Evolutionary conservation across 345 rosid genomes (phyloP), one percentile per base, ranked within the genome.

Genomic region (Eucalyptus erythrocorys): DNA sequence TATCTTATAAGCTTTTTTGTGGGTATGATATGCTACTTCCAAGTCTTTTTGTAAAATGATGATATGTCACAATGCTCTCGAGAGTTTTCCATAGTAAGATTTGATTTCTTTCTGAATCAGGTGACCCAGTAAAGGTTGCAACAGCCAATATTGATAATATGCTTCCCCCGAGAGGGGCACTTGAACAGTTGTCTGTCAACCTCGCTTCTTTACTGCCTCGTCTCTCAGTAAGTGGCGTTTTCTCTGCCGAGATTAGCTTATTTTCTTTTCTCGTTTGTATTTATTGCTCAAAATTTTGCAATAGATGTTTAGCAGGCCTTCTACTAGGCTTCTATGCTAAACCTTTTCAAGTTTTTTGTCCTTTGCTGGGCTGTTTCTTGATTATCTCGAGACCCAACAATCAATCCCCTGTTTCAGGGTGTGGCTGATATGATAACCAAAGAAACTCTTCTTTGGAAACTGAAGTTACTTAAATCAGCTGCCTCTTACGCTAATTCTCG

Each of bases 41-140:
- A 80, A 76, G 49, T 71, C 47, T 66, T 15, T 48, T 30, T 48
- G 59, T 40, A 55, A 86, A 42, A 51, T 51, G 57, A 26, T 86
- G 27, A 30, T 66, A 66, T 51, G 43, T 9, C 8, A 22, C 40
- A 42, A 45, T 49, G 11, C 37, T 50, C 82, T 68, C 8, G 34
- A 30, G 19, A 42, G 40, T 68, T 32, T 48, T 64, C 26, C 40
- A 32, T 21, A 2, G 17, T 71, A 76, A 37, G 27, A 37, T 76
- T 37, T 71, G 82, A 71, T 85, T 87, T 47, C 88, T 47, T 85
- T 90, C 64, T 86, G 59, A 64, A 50, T 49, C 91, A 97, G 99
- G 98, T 68, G 94, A 96, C 90, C 99, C 98, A 17, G 6, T 95
- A 89, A 96, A 96, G 94, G 92, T 96, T 95, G 96, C 97, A 88